Base-by-base conservation (phyloP, 495 filamentous ascomycete genomes). In the Endocarpon pusillum region DNA sequence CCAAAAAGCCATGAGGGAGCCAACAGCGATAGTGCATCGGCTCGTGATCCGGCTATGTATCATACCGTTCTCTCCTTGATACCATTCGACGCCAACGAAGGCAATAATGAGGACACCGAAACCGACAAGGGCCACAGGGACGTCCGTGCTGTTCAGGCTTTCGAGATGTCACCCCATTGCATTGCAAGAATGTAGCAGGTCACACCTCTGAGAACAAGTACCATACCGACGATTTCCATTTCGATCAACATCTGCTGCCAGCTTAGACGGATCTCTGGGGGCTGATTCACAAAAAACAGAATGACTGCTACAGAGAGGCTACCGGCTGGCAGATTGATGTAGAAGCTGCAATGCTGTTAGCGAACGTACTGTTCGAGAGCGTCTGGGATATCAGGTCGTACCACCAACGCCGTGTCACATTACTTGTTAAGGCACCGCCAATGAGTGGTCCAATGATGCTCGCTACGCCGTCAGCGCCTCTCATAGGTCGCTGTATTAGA, bases 241-340 rank as follows among this genome's bases (percentile, higher is more conserved):
- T 56, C 53, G 7, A 47, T 28, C 17, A 57, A 4, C 29, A 54
- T 57, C 30, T 61, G 48, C 23, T 37, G 37, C 24, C 43, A 38
- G 4, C 47, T 37, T 6, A 48, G 50, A 16, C 46, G 47, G 1
- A 43, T 36, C 4, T 45, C 33, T 5, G 47, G 39, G 4, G 61
- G 56, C 3, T 51, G 22, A 12, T 40, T 35, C 39, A 65, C 58
- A 42, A 57, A 53, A 18, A 69, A 25, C 19, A 63, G 35, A 12
- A 68, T 51, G 7, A 57, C 39, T 14, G 37, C 38, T 4, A 44
- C 54, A 3, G 53, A 38, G 6, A 53, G 25, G 20, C 54, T 62
- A 21, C 66, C 65, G 21, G 67, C 48, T 0, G 66, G 66, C 2
- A 69, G 53, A 35, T 69, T 69, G 43, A 71, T 59, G 36, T 67